Percentiles rank a stretch among this genome's conserved stretches.
Evolutionary conservation across 2,329 filamentous ascomycete genomes (phyloP).

Genomic region (Sclerotiophoma versabilis): DNA sequence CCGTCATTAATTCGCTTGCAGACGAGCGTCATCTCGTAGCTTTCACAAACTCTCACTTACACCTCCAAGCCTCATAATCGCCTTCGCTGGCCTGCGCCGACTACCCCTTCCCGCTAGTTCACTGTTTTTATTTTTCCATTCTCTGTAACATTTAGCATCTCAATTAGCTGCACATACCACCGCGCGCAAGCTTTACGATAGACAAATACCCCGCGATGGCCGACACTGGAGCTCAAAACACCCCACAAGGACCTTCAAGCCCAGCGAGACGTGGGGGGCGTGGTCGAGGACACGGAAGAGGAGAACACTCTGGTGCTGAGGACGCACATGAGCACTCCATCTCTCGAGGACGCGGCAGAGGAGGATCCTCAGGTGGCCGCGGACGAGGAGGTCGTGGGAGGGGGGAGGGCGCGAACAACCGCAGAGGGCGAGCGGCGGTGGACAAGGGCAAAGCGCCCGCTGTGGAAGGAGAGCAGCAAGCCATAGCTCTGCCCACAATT

Average conservation of each 20-base stretch:
- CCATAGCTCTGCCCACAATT: constrained; percentile 10
- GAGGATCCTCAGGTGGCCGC: constrained; percentile 40
- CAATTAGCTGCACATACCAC: constrained; percentile 1
- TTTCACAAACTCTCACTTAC: constrained; percentile 25
- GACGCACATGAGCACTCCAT: constrained; percentile 29
- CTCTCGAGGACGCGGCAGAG: constrained; percentile 45
- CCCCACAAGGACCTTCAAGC: constrained; percentile 33
- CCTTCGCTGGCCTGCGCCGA: constrained; percentile 23
- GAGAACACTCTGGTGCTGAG: constrained; percentile 28
- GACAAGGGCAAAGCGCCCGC: constrained; percentile 41
- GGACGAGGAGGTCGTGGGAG: constrained; percentile 43
- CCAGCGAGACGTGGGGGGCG: constrained; percentile 40
- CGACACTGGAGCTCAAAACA: constrained; percentile 34
- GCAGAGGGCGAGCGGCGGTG: constrained; percentile 25
- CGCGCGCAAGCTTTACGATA: constrained; percentile 2
- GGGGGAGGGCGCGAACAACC: constrained; percentile 43
- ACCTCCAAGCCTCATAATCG: constrained; percentile 26
- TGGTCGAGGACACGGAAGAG: constrained; percentile 41
- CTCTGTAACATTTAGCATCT: constrained; percentile 1
- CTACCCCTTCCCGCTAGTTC: background rate
- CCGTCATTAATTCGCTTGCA: constrained; percentile 39
- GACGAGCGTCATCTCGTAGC: constrained; percentile 32
- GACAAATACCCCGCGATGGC: constrained; percentile 44
- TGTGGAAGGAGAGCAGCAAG: constrained; percentile 16
- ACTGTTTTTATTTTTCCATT: constrained; percentile 2